Evolutionary conservation across 176 grass and related monocot genomes (phyloP), one percentile per base, ranked within the genome.

Genomic region (Calamus simplicifolius): DNA sequence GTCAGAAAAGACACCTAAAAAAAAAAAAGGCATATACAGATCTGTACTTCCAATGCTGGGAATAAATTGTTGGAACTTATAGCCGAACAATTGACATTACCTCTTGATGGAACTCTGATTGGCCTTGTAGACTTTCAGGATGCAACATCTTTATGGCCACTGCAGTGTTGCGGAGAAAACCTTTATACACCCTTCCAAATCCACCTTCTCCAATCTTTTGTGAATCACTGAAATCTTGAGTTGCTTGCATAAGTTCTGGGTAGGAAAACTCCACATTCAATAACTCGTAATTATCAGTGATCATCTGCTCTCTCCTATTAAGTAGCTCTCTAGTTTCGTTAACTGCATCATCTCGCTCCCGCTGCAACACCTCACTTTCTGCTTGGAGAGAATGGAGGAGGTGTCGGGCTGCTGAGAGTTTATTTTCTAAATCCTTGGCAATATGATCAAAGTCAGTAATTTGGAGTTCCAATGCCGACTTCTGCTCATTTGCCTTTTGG

Each of bases 111-210:
- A 90, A 90, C 49, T 90, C 79, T 12, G 77, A 70, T 66, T 49
- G 48, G 28, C 82, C 82, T 65, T 84, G 79, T 27, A 84, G 6
- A 57, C 73, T 81, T 18, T 90, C 52, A 56, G 80, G 77, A 62
- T 69, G 65, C 66, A 96, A 66, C 64, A 76, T 71, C 69, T 90
- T 96, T 64, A 96, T 82, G 12, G 86, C 92, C 48, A 96, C 86
- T 10, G 57, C 74, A 27, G 78, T 90, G 62, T 71, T 71, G 50
- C 75, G 68, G 17, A 96, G 48, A 54, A 76, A 60, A 6, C 86
- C 91, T 72, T 68, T 88, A 27, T 87, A 96, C 18, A 96, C 91
- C 18, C 54, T 63, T 63, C 82, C 82, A 70, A 67, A 82, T 66
- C 87, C 82, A 55, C 92, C 87, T 80, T 90, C 71, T 16, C 86